A percentile compares a stretch with the other conserved stretches of the same genome.
These are phyloP conservation scores for Warburgia ugandensis DNA, from an alignment of 164 flowering plant species.

Conservation along the genomic window DNA sequence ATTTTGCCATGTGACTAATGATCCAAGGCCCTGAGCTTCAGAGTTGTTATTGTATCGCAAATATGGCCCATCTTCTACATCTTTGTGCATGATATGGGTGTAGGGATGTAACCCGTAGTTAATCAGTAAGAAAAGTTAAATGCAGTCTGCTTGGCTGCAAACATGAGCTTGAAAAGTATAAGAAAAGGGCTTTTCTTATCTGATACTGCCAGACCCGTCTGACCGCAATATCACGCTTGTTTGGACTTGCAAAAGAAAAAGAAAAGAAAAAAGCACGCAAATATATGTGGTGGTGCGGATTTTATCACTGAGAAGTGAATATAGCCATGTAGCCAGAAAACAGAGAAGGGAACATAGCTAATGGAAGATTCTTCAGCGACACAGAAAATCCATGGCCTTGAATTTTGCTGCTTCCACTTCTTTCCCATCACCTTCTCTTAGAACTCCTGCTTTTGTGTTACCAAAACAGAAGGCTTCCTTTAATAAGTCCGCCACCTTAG, in stretches of 20 bases:
- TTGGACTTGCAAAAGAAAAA: neutral
- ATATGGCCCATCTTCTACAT: no score
- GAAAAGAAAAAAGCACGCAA: neutral
- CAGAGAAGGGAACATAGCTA: neutral
- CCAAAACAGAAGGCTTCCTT: neutral
- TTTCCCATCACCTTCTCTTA: neutral
- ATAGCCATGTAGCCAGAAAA: no score
- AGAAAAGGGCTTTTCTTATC: neutral
- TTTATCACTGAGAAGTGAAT: neutral
- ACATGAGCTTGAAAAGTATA: neutral
- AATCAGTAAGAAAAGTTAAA: no score
- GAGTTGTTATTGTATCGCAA: no score
- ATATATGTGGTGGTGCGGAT: neutral
- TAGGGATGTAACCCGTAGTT: no score
- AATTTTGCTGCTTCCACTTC: conserved; percentile 6
- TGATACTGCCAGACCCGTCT: neutral
- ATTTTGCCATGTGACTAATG: no score
- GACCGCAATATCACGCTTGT: neutral
- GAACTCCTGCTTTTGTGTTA: neutral
- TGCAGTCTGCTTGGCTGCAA: no score
- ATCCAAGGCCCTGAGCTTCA: no score
- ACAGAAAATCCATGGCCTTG: conserved; percentile 7
- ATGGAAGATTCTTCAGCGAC: neutral
- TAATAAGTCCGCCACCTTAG: neutral
- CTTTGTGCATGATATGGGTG: no score